Percentiles rank a stretch among this genome's conserved stretches.
Evolutionary conservation across 768 basidiomycete genomes (phyloP).

Genomic region (Sarcomyxa edulis): DNA sequence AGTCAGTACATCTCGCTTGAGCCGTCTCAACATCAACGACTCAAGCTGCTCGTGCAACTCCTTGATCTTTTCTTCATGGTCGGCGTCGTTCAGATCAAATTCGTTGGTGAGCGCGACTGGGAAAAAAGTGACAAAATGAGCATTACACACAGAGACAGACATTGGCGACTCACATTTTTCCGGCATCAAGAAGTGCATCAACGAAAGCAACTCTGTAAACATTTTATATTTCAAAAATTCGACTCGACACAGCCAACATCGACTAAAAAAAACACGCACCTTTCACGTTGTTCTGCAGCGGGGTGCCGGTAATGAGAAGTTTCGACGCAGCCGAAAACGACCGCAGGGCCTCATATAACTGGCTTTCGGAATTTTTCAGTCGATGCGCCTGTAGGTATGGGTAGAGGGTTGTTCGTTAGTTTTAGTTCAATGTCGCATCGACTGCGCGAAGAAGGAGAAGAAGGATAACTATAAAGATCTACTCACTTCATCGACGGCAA

Average conservation of each 20-base stretch:
- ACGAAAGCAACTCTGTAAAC: constrained; percentile 75
- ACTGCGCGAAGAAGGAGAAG: too few relatives aligned
- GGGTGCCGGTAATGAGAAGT: constrained; percentile 96
- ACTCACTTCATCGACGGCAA: constrained; percentile 91
- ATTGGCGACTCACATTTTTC: constrained; percentile 74
- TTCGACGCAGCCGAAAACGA: constrained; percentile 89
- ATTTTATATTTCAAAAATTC: constrained; percentile 3
- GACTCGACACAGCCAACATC: constrained; percentile 6
- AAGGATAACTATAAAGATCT: constrained; percentile 1
- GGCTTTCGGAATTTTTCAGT: constrained; percentile 95
- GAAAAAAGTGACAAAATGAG: constrained; percentile 7
- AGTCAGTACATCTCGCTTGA: constrained; percentile 96
- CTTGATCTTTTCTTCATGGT: constrained; percentile 94
- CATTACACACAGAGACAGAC: constrained; percentile 3
- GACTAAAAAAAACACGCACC: constrained; percentile 40
- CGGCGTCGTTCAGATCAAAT: constrained; percentile 89
- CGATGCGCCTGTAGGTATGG: constrained; percentile 75
- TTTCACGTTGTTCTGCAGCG: constrained; percentile 98
- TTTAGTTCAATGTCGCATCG: too few relatives aligned
- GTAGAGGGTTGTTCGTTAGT: too few relatives aligned
- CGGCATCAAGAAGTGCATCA: constrained; percentile 99
- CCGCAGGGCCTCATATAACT: constrained; percentile 90
- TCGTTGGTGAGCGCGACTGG: constrained; percentile 89
- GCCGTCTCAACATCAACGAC: constrained; percentile 86
- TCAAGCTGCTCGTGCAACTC: constrained; percentile 92